Base-by-base conservation (phyloP, 2,329 filamentous ascomycete species). In the Neospermospora avenae region DNA sequence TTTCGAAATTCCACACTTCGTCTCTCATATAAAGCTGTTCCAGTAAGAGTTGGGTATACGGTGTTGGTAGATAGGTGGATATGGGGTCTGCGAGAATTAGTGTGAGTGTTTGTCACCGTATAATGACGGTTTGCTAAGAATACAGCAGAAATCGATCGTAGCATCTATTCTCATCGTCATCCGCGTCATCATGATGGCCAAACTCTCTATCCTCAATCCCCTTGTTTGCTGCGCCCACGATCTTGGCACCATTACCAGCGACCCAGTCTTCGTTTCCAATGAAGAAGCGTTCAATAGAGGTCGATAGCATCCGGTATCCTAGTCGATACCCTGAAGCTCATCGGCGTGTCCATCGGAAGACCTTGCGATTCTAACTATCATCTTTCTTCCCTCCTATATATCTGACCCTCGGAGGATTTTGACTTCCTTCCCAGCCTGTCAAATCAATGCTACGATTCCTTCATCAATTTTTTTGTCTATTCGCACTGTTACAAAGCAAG, bases 361-460 rank as follows among this genome's bases (percentile, higher is more conserved):
- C 74, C 87, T 87, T 68, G 84, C 87, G 68, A 80, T 80, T 16
- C 87, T 88, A 71, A 83, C 84, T 8, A 74, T 85, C 20, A 83
- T 87, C 62, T 88, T 85, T 69, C 76, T 78, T 3, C 77, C 76
- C 25, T 74, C 80, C 65, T 88, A 88, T 71, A 70, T n/a, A 73
- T 67, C 85, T 88, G 78, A 80, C 77, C 63, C 72, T 81, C 3
- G 83, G 83, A 37, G 69, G 84, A 62, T 72, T 81, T 58, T 83
- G 84, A 20, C 77, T 87, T 13, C 84, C 57, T 87, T 87, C 74
- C 73, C 84, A 48, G 81, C 79, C 63, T 77, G 86, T 67, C 74
- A 83, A 37, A 77, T 86, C 16, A 76, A 80, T 7, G 82, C 80
- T 65, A 61, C 81, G 3, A 67, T 85, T 56, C 81, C 78, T 45